Percentiles rank a stretch among this genome's conserved stretches.
Conservation (phyloP, 345 rosid species). For the Eutrema yunnanense region DNA sequence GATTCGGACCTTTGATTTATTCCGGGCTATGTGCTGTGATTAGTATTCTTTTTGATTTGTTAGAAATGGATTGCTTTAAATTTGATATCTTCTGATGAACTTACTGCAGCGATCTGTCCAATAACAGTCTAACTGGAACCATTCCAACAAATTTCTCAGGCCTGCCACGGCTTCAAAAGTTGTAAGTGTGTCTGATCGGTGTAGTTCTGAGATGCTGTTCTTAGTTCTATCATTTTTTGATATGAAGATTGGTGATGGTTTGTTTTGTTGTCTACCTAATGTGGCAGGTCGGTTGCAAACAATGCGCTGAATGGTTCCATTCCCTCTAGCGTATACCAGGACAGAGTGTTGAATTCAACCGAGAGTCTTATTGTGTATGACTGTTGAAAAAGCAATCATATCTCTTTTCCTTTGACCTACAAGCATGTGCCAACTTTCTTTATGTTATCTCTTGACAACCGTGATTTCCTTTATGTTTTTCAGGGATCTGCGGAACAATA, state of each 20-base stretch:
- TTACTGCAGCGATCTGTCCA: slow-evolving; percentile 61
- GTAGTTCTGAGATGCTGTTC: background rate
- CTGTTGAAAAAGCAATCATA: background rate
- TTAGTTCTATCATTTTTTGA: background rate
- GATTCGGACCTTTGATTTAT: slow-evolving; percentile 1
- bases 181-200: slow-evolving; percentile 43
- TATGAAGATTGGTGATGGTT: slow-evolving; percentile 11
- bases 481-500: slow-evolving; percentile 86
- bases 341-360: slow-evolving; percentile 43
- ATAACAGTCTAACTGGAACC: slow-evolving; percentile 64
- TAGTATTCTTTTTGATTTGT: background rate
- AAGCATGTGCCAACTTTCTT: slow-evolving; percentile 5
- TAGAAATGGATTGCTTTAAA: background rate
- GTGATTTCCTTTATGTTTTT: background rate
- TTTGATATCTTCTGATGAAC: slow-evolving; percentile 7
- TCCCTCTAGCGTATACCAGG: slow-evolving; percentile 67
- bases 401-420: slow-evolving; percentile 10
- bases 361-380: slow-evolving; percentile 65
- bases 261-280: slow-evolving; percentile 16
- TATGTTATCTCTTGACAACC: background rate
- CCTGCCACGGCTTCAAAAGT: slow-evolving; percentile 59
- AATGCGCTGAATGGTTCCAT: slow-evolving; percentile 69
- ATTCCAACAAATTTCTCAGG: slow-evolving; percentile 62
- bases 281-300: slow-evolving; percentile 76
- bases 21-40: background rate